Base-by-base conservation (phyloP, 129 eudicot genomes). In the Flaveria ramosissima region DNA sequence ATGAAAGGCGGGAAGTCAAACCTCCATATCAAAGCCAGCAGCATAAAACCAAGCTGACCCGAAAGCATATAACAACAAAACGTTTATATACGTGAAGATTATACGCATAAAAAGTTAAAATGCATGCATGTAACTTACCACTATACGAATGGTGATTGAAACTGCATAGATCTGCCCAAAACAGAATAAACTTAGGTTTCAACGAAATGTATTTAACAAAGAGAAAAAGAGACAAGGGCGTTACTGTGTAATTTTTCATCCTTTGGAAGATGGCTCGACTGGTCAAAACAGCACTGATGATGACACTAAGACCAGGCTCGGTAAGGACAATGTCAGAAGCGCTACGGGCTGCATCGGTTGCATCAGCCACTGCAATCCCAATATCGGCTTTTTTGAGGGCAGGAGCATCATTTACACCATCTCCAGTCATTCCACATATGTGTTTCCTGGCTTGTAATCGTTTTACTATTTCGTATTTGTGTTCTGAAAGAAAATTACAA, bases 1-100 rank as follows among this genome's bases (percentile, higher is more conserved):
- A 95, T 95, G 77, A 95, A 95, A 69, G 99, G 99, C 7, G 99
- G 99, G 78, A 95, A 95, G 88, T 95, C 97, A 53, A 95, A 95
- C 76, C 77, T 74, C 99, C 99, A 95, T 80, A 95, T 86, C 61
- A 95, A 84, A 21, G 99, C 99, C 62, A 95, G 85, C 41, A 95
- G 78, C 99, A 95, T 92, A 81, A 95, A 95, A 13, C 99, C 99
- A 27, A 94, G 93, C 99, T 94, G 88, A 60, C 77, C 77, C 52
- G 42, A 19, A 42, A 73, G 15, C 16, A 57, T n/a, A 67, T 62
- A 13, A 78, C n/a, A 51, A 77, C 1, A 42, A 68, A 52, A 24
- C 27, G 64, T 57, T 72, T 13, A 30, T 24, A 59, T 43, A 51
- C 43, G 24, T 39, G 6, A 67, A 46, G 16, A 48, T 23, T 36